These are phyloP conservation scores for Chenopodium suecicum DNA, from an alignment of 148 eudicot genomes.

Conservation along the genomic window DNA sequence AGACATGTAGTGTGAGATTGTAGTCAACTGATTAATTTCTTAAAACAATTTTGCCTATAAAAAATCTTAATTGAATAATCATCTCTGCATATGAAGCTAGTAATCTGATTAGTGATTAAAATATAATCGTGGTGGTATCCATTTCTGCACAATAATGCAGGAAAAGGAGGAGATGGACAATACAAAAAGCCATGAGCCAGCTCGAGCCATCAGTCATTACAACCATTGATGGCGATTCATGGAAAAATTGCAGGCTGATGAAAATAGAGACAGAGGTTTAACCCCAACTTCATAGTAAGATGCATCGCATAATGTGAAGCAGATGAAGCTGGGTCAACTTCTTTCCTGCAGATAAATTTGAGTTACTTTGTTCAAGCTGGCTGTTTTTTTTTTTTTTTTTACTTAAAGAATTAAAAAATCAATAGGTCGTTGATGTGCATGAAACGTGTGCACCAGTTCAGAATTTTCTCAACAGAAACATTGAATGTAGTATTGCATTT, in stretches of 20 bases:
- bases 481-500: background rate
- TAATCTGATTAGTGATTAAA: background rate
- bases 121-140: background rate
- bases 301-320: background rate
- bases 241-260: background rate
- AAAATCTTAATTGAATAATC: background rate
- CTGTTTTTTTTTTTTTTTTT: too few species aligned
- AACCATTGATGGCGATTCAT: background rate
- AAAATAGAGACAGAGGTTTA: background rate
- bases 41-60: background rate
- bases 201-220: background rate
- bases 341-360: background rate
- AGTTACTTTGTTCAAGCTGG: background rate
- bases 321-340: conserved; percentile 9
- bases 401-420: background rate
- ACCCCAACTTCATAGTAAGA: conserved; percentile 2
- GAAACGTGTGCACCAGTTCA: background rate
- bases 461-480: conserved; percentile 1
- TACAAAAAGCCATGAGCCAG: background rate
- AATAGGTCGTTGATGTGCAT: background rate
- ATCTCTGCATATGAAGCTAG: background rate
- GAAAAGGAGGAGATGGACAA: background rate
- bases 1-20: background rate
- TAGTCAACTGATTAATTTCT: background rate
- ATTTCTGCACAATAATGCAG: background rate